Evolutionary conservation across 768 basidiomycete species (phyloP), one percentile per base, ranked within the genome.

Genomic region (Collybiopsis luxurians): DNA sequence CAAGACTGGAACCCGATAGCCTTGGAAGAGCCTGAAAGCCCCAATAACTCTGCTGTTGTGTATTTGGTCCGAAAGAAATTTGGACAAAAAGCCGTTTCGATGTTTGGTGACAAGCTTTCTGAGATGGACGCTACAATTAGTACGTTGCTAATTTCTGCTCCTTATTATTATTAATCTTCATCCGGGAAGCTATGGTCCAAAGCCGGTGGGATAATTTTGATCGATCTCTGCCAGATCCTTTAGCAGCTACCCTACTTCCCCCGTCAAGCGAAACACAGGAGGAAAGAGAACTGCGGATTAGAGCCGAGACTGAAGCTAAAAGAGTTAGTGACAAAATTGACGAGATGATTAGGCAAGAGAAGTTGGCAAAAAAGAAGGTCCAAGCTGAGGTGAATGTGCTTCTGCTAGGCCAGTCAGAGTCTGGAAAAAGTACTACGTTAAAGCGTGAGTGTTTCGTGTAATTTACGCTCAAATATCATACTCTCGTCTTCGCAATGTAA

Each of bases 321-420:
- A 83, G 80, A 61, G 75, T 86, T 64, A 87, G 85, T 73, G 86
- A 92, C 63, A 74, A 75, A 21, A 94, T 94, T 64, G 91, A 94
- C 71, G 85, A 87, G 60, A 84, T 86, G 82, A 75, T 94, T 66
- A 80, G 81, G 57, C 74, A 76, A 61, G 90, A 92, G 64, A 72
- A 79, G 57, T 79, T 76, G 54, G 84, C 87, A 60, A 74, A 71
- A 64, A 85, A 79, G 72, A 85, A 79, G 69, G 67, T 70, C 38
- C 83, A 79, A 60, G 77, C 83, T 61, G 83, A 85, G 65, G 82
- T 92, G 70, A 87, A 86, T 66, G 82, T 93, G 52, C 76, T 93
- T 54, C 78, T 93, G 59, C 83, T 93, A 39, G 91, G 91, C 51
- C 91, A 93, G 79, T 92, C 90, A 59, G 90, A 92, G 78, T 91